Percentiles rank a stretch among this genome's conserved stretches.
These are phyloP conservation scores for Spergularia bocconei DNA, from an alignment of 148 eudicot genomes.

Conservation along the genomic window DNA sequence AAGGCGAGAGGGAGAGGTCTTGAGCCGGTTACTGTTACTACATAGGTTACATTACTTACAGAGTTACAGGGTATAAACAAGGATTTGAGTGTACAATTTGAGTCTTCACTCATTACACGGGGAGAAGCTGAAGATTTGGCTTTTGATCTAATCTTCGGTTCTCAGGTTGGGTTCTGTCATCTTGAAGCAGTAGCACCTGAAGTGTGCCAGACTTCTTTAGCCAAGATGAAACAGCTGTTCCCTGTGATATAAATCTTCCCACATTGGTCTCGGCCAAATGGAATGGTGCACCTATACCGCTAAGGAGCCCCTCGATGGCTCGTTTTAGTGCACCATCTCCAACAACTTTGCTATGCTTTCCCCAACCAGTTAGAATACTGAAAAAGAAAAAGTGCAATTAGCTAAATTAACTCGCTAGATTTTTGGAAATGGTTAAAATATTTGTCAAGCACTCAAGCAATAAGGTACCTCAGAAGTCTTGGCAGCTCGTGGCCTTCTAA, in stretches of 20 bases:
- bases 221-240: constrained; percentile 78
- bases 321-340: constrained; percentile 81
- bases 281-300: constrained; percentile 77
- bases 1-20: background rate
- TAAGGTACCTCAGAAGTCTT: constrained; percentile 48
- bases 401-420: background rate
- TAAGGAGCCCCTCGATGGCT: constrained; percentile 72
- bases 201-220: constrained; percentile 70
- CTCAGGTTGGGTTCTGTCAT: constrained; percentile 44
- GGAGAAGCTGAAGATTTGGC: constrained; percentile 38
- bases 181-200: constrained; percentile 66
- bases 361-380: constrained; percentile 99
- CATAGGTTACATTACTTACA: constrained; percentile 27
- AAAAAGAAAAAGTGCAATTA: constrained; percentile 1
- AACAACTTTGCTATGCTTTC: constrained; percentile 94
- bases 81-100: background rate
- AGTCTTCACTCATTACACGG: constrained; percentile 28
- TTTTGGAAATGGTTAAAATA: background rate
- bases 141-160: constrained; percentile 29
- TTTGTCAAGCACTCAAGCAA: background rate
- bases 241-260: constrained; percentile 81
- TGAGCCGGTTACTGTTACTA: constrained; percentile 13
- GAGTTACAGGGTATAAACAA: constrained; percentile 9
- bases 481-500: constrained; percentile 79
- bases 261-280: constrained; percentile 66